Evolutionary conservation across 306 rosid species (phyloP).

Genomic region (Begonia peltatifolia): DNA sequence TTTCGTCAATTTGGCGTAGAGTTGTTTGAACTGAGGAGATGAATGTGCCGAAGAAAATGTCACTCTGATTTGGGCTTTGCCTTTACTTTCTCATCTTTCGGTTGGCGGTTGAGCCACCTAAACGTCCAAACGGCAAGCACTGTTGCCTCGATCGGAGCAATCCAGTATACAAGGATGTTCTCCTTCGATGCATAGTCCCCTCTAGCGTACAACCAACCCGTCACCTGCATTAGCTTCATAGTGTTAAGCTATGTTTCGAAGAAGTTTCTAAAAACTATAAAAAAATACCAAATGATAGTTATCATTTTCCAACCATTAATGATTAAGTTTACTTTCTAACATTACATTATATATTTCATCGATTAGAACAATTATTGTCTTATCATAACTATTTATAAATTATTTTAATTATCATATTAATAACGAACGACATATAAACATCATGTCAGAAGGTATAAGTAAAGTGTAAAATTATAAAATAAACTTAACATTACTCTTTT

Average conservation of each 20-base stretch:
- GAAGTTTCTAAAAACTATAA: conserved; percentile 5
- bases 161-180: conserved; percentile 81
- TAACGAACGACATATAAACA: no score
- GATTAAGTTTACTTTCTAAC: no score
- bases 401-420: no score
- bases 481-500: neutral
- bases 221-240: conserved; percentile 32
- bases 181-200: conserved; percentile 82
- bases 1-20: no score
- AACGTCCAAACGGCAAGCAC: conserved; percentile 68
- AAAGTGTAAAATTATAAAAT: neutral
- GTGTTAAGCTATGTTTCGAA: neutral
- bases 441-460: no score
- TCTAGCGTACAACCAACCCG: conserved; percentile 96
- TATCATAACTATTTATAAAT: no score
- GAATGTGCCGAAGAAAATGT: neutral
- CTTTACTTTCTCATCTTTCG: conserved; percentile 24
- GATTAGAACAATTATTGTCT: no score
- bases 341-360: no score
- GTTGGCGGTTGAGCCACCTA: conserved; percentile 30
- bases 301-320: no score
- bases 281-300: neutral
- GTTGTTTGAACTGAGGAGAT: no score
- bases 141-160: conserved; percentile 82
- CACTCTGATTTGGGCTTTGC: conserved; percentile 59